Evolutionary conservation across 2,329 filamentous ascomycete species (phyloP).

Genomic region (Diplodia sapinea): DNA sequence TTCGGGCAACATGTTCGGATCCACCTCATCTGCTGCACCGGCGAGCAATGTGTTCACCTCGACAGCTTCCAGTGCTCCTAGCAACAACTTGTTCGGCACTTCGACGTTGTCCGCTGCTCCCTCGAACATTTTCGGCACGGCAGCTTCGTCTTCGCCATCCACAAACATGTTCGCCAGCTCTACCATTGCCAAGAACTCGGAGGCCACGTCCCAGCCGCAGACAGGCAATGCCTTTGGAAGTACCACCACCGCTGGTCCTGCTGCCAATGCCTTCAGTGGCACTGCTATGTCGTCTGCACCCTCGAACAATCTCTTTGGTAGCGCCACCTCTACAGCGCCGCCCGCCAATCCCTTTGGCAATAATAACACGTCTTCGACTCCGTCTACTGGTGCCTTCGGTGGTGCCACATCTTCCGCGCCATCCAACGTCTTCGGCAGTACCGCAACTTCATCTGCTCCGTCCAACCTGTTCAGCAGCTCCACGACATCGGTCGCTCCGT

Average conservation of each 20-base stretch:
- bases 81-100: background rate
- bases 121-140: background rate
- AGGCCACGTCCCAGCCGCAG: background rate
- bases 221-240: background rate
- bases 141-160: conserved; percentile 1
- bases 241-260: background rate
- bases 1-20: conserved; percentile 12
- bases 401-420: background rate
- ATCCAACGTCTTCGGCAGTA: background rate
- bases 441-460: conserved; percentile 13
- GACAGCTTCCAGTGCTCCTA: background rate
- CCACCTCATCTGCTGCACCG: conserved; percentile 11
- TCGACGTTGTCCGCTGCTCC: background rate
- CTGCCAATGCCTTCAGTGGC: background rate
- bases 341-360: background rate
- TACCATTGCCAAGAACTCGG: background rate
- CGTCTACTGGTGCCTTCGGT: background rate
- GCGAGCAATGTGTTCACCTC: conserved; percentile 8
- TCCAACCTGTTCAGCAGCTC: conserved; percentile 19
- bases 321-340: background rate
- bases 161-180: conserved; percentile 9
- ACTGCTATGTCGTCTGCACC: background rate
- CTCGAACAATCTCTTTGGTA: background rate
- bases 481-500: conserved; percentile 3
- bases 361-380: background rate